A percentile compares a stretch with the other conserved stretches of the same genome.
These are phyloP conservation scores for Chytriomyces sp. DNA, from an alignment of 192 early-diverging fungal species.

Conservation along the genomic window DNA sequence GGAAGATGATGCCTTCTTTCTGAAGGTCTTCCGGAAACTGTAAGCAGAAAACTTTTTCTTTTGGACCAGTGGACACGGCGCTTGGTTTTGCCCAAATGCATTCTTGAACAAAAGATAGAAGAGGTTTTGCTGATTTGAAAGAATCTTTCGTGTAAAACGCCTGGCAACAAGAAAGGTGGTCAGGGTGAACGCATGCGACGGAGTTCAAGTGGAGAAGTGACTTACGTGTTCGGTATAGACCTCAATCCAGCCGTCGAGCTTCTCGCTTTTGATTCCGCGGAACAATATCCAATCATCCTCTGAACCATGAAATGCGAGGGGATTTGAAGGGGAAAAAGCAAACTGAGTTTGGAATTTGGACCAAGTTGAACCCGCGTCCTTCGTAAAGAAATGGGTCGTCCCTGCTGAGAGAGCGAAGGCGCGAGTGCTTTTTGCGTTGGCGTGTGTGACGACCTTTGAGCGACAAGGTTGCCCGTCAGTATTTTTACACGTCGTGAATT, in stretches of 20 bases:
- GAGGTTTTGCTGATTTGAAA: conserved; percentile 63
- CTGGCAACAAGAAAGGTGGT: conserved; percentile 2
- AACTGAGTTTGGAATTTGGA: conserved; percentile 53
- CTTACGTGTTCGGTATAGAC: conserved; percentile 23
- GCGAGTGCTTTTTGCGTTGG: conserved; percentile 23
- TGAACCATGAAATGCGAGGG: conserved; percentile 71
- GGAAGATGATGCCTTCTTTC: conserved; percentile 27
- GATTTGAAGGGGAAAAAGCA: conserved; percentile 14
- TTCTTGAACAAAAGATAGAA: conserved; percentile 64
- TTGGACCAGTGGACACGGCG: conserved; percentile 51
- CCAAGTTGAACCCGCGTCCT: conserved; percentile 66
- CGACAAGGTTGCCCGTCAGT: too few relatives aligned
- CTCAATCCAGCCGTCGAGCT: conserved; percentile 40
- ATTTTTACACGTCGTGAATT: too few relatives aligned
- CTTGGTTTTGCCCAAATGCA: conserved; percentile 75
- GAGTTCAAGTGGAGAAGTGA: conserved; percentile 35
- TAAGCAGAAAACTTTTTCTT: conserved; percentile 75
- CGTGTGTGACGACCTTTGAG: conserved; percentile 32
- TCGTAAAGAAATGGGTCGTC: conserved; percentile 65
- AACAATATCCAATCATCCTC: conserved; percentile 70
- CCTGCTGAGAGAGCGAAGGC: conserved; percentile 60
- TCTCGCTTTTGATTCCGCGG: conserved; percentile 60
- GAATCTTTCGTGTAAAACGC: conserved; percentile 60
- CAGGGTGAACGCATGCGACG: not conserved
- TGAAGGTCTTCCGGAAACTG: conserved; percentile 42